Conservation (phyloP, 164 flowering plant genomes). For the Berberis vulgaris region DNA sequence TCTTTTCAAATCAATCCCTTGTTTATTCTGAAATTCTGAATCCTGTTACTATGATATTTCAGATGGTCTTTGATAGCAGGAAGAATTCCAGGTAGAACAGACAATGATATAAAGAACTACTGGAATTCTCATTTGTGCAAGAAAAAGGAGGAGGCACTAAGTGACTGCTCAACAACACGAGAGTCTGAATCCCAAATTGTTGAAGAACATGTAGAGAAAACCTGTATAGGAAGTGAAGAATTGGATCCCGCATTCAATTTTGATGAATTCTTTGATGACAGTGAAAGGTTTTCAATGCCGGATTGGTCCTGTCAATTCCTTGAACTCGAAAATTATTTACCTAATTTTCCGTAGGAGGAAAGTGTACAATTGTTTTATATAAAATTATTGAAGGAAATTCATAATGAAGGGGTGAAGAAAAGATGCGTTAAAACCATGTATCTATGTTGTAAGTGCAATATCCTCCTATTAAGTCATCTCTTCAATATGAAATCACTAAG, state of each 20-base stretch:
- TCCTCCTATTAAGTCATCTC: no score
- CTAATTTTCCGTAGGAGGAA: neutral
- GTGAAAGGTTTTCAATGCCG: conserved; percentile 6
- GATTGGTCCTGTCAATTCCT: conserved; percentile 12
- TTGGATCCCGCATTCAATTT: conserved; percentile 1
- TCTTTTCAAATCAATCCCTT: no score
- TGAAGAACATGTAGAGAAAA: conserved; percentile 2
- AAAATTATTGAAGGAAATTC: no score
- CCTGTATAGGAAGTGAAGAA: conserved; percentile 1
- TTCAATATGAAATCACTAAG: no score
- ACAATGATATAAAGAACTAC: conserved; percentile 15
- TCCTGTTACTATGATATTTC: neutral
- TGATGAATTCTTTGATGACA: conserved; percentile 10
- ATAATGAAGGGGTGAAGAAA: no score
- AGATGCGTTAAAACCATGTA: no score
- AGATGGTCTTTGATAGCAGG: conserved; percentile 17
- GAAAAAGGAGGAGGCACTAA: conserved; percentile 3
- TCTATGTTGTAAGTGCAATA: no score
- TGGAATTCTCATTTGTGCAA: conserved; percentile 19
- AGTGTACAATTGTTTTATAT: neutral
- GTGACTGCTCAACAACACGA: neutral
- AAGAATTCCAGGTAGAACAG: conserved; percentile 13
- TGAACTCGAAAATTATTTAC: conserved; percentile 2
- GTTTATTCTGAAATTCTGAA: neutral
- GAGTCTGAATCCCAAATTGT: neutral